Base-by-base conservation (phyloP, 2,329 filamentous ascomycete species). In the Talaromyces sp. region DNA sequence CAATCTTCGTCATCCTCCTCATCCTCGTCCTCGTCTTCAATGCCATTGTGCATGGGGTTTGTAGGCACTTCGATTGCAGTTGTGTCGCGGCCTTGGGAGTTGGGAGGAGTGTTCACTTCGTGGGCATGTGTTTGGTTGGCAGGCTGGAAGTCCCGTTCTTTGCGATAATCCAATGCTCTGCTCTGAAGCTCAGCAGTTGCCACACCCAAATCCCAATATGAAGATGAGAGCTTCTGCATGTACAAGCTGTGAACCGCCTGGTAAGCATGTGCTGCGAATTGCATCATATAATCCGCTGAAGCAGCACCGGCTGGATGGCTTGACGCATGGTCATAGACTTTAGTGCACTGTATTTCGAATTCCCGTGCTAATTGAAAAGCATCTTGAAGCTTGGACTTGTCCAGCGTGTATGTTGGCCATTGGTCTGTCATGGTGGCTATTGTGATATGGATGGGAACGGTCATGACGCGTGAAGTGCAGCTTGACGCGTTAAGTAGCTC, bases 171-270 rank as follows among this genome's bases (percentile, higher is more conserved):
- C 4, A 35, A 39, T 3, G 47, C 48, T 24, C 49, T 51, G 41
- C 47, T 49, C n/a, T 52, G 36, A 2, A 57, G 45, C 17, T 49
- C 42, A 3, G 48, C 48, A 27, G 45, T 50, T 3, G 55, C 48
- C n/a, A 36, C 33, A 7, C 43, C 13, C 7, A 40, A 13, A 20
- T 57, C 55, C 44, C 51, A 42, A 30, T 46, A 54, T 10, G 19
- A 37, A 11, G 32, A 40, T 3, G 48, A 51, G n/a, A 43, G 37
- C 27, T 50, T 54, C 30, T 57, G 55, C 45, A 57, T 52, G 29
- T 54, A 44, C 32, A 57, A 37, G 36, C 51, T 52, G 42, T 52
- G 55, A 17, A 57, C 51, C 9, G 55, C 51, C 27, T 51, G 49
- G 37, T 57, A 57, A n/a, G 52, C 52, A 14, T 54, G 52, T 10